Evolutionary conservation across 2,329 filamentous ascomycete species (phyloP).

Genomic region (Fusarium proliferatum): DNA sequence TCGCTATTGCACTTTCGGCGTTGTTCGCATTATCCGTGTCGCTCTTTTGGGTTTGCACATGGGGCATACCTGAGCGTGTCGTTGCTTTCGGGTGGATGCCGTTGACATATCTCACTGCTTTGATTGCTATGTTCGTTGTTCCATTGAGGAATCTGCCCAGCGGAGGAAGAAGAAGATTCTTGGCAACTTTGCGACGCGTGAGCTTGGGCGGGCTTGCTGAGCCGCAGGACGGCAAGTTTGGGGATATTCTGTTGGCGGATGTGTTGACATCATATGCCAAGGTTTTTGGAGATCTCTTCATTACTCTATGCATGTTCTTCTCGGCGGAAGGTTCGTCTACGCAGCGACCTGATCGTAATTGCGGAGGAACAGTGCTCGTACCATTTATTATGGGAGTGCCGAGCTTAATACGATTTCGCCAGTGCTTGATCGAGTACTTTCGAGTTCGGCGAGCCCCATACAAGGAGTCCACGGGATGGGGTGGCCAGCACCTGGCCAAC

Average conservation of each 20-base stretch:
- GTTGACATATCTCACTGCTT: constrained; percentile 80
- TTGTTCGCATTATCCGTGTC: constrained; percentile 78
- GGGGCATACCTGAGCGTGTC: constrained; percentile 74
- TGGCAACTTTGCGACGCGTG: constrained; percentile 80
- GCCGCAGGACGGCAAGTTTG: constrained; percentile 90
- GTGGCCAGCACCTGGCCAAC: constrained; percentile 90
- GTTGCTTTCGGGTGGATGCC: constrained; percentile 86
- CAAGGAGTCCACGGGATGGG: constrained; percentile 73
- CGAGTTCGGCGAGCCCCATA: constrained; percentile 72
- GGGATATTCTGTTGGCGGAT: constrained; percentile 92
- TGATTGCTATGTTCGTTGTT: constrained; percentile 77
- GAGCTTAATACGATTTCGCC: constrained; percentile 85
- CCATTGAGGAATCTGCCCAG: constrained; percentile 77
- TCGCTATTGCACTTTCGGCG: constrained; percentile 80
- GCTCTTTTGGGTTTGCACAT: constrained; percentile 86
- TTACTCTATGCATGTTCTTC: constrained; percentile 92
- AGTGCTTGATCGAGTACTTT: constrained; percentile 89
- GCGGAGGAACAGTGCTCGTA: constrained; percentile 82
- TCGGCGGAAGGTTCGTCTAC: constrained; percentile 77
- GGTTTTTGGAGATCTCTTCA: constrained; percentile 88
- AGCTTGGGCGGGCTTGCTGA: constrained; percentile 88
- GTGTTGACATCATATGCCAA: constrained; percentile 95
- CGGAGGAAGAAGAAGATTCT: constrained; percentile 78
- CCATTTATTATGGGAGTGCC: constrained; percentile 87
- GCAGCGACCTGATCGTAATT: constrained; percentile 81